Base-by-base conservation (phyloP, 805 yeast genomes). In the Torulaspora quercuum region DNA sequence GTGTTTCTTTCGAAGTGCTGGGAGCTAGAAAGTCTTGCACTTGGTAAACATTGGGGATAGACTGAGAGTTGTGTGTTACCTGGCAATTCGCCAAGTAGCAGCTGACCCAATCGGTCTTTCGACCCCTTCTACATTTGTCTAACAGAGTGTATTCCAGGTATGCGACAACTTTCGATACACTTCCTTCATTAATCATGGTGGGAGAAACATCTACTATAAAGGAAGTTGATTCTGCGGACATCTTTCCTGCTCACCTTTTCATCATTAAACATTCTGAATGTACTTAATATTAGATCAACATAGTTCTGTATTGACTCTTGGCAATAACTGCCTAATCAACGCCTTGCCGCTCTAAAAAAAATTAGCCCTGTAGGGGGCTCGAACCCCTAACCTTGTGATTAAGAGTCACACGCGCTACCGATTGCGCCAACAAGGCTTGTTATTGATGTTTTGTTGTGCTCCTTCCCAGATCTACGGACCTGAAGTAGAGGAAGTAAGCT, bases 21-120 rank as follows among this genome's bases (percentile, higher is more conserved):
- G 63, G 61, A 7, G 63, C 54, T 6, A 38, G 30, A 25, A 50
- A 42, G 2, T 42, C 33, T 17, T 39, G 44, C 6, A 53, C 25
- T 26, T 51, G 44, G 29, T 25, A 45, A 10, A 55, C 47, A 30
- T 50, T 45, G 2, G 52, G 53, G 5, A 57, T 44, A 7, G 39
- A 38, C 28, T 46, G 49, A 5, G 47, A 35, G 30, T 54, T 53
- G 7, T 29, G 33, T 3, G 51, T 37, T 8, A 26, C 23, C 12
- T 33, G 27, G 20, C 50, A 44, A 29, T 52, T 57, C 6, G 48
- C 48, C 22, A 53, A 25, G 26, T 41, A 49, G 25, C 51, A 44
- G 34, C 48, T 46, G 12, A 49, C 38, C 50, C 52, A 59, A 38
- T 59, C 62, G 1, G 64, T 59, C 46, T 56, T 59, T 18, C 64